Percentiles rank a stretch among this genome's conserved stretches.
phyloP scores from a whole-genome alignment of 1,284 basidiomycete genomes.

The Sporisorium iseilematis-ciliati region DNA sequence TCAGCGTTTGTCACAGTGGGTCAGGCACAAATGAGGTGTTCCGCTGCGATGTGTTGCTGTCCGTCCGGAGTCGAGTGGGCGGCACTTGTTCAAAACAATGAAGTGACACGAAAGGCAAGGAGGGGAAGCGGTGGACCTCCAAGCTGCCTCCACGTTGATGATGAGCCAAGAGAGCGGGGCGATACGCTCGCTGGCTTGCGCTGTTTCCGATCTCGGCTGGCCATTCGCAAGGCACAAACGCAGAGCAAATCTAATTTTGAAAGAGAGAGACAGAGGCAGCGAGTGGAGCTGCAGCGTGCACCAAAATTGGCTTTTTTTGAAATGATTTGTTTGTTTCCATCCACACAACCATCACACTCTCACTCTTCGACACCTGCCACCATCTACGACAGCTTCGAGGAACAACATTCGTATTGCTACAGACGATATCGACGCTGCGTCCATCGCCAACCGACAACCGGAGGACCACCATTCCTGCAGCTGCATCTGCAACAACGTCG shows the following conservation, averaged over 20 bases:
- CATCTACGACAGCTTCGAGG: not conserved
- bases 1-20: not conserved
- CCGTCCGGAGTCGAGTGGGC: no score
- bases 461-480: not conserved
- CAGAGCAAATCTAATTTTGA: not conserved
- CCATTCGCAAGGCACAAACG: no score
- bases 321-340: slow-evolving; percentile 2
- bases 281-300: not conserved
- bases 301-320: not conserved
- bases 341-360: not conserved
- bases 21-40: no score
- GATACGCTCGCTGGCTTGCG: no score
- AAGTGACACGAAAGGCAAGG: no score
- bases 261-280: not conserved
- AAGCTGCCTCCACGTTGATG: no score
- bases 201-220: no score
- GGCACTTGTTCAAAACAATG: no score
- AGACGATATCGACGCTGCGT: not conserved
- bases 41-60: no score
- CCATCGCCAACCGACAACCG: not conserved
- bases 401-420: not conserved
- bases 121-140: no score
- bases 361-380: slow-evolving; percentile 4
- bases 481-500: slow-evolving; percentile 36
- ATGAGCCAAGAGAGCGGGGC: no score